Conservation (phyloP, 2,329 filamentous ascomycete genomes). For the Sporothrix pallida region DNA sequence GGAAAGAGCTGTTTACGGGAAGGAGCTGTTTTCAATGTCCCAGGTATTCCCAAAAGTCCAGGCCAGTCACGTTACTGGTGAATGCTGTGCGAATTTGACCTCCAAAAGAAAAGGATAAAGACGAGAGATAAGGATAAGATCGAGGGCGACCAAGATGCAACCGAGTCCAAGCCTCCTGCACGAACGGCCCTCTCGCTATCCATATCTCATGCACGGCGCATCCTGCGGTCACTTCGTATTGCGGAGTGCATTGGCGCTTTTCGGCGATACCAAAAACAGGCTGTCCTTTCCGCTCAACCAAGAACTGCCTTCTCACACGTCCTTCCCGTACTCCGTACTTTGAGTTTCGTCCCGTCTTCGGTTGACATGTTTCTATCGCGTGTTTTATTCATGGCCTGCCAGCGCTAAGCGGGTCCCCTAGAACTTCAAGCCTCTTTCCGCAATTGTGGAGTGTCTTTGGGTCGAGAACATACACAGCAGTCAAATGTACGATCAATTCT, state of each 20-base stretch:
- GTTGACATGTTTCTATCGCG: slow-evolving; percentile 22
- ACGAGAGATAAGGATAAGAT: slow-evolving; percentile 7
- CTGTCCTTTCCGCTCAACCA: neutral
- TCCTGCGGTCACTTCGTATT: neutral
- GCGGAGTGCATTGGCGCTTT: slow-evolving; percentile 17
- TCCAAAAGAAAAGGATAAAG: neutral
- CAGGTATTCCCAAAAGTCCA: neutral
- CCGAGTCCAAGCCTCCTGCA: neutral
- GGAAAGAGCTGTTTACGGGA: slow-evolving; percentile 4
- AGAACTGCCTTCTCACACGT: neutral
- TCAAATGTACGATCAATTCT: neutral
- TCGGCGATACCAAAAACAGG: neutral
- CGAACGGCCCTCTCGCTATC: neutral
- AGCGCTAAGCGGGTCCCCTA: slow-evolving; percentile 2
- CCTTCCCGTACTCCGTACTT: neutral
- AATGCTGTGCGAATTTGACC: neutral
- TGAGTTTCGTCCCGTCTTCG: neutral
- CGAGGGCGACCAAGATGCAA: neutral
- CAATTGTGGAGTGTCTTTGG: slow-evolving; percentile 1
- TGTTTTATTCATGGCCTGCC: neutral
- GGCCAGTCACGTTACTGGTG: slow-evolving; percentile 15
- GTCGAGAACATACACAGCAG: neutral
- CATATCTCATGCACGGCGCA: slow-evolving; percentile 21
- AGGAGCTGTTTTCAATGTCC: neutral
- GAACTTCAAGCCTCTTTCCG: slow-evolving; percentile 1